These are phyloP conservation scores for Brassica balearica DNA, from an alignment of 441 rosid species.

Conservation along the genomic window DNA sequence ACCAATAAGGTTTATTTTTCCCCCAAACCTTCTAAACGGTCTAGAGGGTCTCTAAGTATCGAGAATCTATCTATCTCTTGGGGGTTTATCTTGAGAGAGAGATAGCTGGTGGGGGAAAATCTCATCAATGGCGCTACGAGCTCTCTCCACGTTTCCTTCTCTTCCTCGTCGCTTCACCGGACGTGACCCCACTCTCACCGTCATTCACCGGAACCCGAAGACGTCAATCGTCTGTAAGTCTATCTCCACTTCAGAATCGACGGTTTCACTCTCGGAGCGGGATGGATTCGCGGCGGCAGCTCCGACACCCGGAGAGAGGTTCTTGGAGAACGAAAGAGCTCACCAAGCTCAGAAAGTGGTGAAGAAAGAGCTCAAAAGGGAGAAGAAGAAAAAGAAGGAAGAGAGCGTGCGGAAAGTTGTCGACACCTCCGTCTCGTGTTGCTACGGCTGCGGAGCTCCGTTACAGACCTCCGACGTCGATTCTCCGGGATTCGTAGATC, in stretches of 20 bases:
- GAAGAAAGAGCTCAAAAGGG: slow-evolving; percentile 57
- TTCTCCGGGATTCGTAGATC: slow-evolving; percentile 82
- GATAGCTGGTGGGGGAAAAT: not conserved
- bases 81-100: not conserved
- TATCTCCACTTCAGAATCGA: slow-evolving; percentile 38
- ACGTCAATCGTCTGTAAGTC: slow-evolving; percentile 51
- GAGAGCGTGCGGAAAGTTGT: slow-evolving; percentile 51
- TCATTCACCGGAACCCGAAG: slow-evolving; percentile 39
- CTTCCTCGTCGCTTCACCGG: slow-evolving; percentile 49
- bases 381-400: slow-evolving; percentile 50
- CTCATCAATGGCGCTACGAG: slow-evolving; percentile 62
- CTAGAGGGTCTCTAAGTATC: not conserved
- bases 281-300: slow-evolving; percentile 80
- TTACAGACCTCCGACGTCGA: slow-evolving; percentile 79
- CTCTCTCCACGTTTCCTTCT: slow-evolving; percentile 57
- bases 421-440: slow-evolving; percentile 55
- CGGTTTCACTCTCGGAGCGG: slow-evolving; percentile 47
- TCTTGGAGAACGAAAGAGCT: slow-evolving; percentile 66
- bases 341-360: slow-evolving; percentile 63
- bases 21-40: not conserved
- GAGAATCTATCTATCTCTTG: not conserved
- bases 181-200: slow-evolving; percentile 45
- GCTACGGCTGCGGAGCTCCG: slow-evolving; percentile 98
- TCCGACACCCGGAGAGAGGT: slow-evolving; percentile 73
- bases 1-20: too few species aligned